A percentile compares a stretch with the other conserved stretches of the same genome.
These are phyloP conservation scores for Hemisphaericaspora xylanilytica DNA, from an alignment of 1,139 yeast species.

Conservation along the genomic window DNA sequence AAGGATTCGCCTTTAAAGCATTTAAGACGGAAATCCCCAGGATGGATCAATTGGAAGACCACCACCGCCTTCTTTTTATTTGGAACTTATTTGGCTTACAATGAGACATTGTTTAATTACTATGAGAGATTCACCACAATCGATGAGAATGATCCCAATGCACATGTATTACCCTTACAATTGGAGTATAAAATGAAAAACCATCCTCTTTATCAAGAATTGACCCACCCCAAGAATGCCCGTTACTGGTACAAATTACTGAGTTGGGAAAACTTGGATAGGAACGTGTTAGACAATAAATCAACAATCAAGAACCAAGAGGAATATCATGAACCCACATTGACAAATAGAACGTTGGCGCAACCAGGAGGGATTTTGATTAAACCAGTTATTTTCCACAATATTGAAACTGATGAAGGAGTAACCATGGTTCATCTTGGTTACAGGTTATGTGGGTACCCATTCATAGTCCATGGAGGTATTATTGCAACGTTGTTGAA, in stretches of 20 bases:
- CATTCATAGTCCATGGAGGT: constrained; percentile 88
- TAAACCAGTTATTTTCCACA: constrained; percentile 69
- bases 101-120: constrained; percentile 32
- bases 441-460: constrained; percentile 78
- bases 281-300: constrained; percentile 37
- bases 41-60: constrained; percentile 35
- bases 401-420: constrained; percentile 54
- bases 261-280: constrained; percentile 61
- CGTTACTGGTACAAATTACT: constrained; percentile 45
- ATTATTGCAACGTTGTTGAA: constrained; percentile 78
- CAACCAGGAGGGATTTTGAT: constrained; percentile 78
- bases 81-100: constrained; percentile 35
- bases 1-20: constrained; percentile 38
- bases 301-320: constrained; percentile 23
- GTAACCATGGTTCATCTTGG: constrained; percentile 77
- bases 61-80: constrained; percentile 25
- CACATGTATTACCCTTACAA: constrained; percentile 21
- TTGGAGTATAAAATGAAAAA: constrained; percentile 49
- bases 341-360: constrained; percentile 35
- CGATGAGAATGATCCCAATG: constrained; percentile 20
- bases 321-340: constrained; percentile 30
- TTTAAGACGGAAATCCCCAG: constrained; percentile 20
- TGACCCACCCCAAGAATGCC: constrained; percentile 38
- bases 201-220: constrained; percentile 51
- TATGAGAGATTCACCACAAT: constrained; percentile 31